A percentile compares a stretch with the other conserved stretches of the same genome.
phyloP scores from a whole-genome alignment of 225 moss, liverwort and hornwort species.

The Bryoerythrophyllum caledonicum region DNA sequence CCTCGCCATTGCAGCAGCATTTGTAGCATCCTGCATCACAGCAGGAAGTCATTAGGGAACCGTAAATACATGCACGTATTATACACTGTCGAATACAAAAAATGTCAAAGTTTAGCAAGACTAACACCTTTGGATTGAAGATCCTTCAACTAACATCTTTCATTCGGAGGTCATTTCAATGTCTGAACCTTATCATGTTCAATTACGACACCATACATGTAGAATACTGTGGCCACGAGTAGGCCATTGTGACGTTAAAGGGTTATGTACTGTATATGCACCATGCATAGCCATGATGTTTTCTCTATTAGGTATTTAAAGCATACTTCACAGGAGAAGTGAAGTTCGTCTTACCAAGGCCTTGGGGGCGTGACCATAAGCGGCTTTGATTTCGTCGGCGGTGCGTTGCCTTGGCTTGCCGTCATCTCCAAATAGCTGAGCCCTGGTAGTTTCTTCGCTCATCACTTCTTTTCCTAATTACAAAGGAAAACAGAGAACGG shows the following conservation, averaged over 20 bases:
- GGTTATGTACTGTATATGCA: not conserved
- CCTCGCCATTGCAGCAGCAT: conserved; percentile 75
- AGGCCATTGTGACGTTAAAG: too few relatives aligned
- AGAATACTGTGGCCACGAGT: too few relatives aligned
- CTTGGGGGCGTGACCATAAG: conserved; percentile 88
- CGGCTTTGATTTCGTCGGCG: conserved; percentile 83
- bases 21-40: conserved; percentile 62
- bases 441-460: conserved; percentile 65
- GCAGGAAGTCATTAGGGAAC: too few relatives aligned
- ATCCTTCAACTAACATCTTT: too few relatives aligned
- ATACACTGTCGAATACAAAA: too few relatives aligned
- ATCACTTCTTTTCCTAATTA: conserved; percentile 75
- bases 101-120: too few relatives aligned
- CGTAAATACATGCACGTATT: too few relatives aligned
- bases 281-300: not conserved
- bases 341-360: conserved; percentile 49
- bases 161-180: too few relatives aligned
- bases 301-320: not conserved
- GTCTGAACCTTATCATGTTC: too few relatives aligned
- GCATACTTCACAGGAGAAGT: not conserved
- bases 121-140: too few relatives aligned
- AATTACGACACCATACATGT: too few relatives aligned
- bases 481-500: conserved; percentile 2
- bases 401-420: conserved; percentile 73
- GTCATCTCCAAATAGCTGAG: conserved; percentile 84